Conservation (phyloP, 306 rosid species). For the Glycyrrhiza uralensis region DNA sequence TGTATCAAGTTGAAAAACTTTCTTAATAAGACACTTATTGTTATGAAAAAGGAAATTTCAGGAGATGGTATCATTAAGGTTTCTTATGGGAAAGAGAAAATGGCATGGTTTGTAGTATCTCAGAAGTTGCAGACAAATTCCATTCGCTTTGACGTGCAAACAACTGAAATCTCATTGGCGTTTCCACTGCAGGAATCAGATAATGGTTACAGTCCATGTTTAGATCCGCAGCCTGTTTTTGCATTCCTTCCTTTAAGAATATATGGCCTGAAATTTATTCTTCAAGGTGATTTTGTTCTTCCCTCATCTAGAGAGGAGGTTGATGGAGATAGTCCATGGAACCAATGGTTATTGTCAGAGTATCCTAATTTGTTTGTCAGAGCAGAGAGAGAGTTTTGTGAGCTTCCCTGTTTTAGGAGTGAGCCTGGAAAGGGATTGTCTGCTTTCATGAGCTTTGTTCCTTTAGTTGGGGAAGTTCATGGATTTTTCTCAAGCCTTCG, state of each 20-base stretch:
- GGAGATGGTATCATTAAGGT: constrained; percentile 78
- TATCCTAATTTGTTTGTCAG: constrained; percentile 82
- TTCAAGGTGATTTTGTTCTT: constrained; percentile 96
- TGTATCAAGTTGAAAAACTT: constrained; percentile 75
- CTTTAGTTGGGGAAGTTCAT: constrained; percentile 89
- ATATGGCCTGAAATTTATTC: constrained; percentile 85
- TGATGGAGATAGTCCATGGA: constrained; percentile 95
- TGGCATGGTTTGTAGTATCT: constrained; percentile 86
- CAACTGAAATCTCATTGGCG: constrained; percentile 87
- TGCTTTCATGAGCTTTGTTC: constrained; percentile 87
- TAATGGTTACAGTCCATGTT: constrained; percentile 56
- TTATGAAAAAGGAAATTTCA: constrained; percentile 76
- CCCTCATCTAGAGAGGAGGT: constrained; percentile 99
- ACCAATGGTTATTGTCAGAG: constrained; percentile 89
- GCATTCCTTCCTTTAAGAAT: constrained; percentile 92
- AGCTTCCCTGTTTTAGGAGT: constrained; percentile 68
- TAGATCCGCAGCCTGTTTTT: constrained; percentile 83
- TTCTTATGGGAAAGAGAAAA: constrained; percentile 74
- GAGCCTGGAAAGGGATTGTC: constrained; percentile 84
- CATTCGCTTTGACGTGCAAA: constrained; percentile 57
- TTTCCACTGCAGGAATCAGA: constrained; percentile 72
- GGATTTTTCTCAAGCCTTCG: constrained; percentile 93
- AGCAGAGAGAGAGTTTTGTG: constrained; percentile 72
- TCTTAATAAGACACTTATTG: constrained; percentile 60
- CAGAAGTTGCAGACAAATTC: constrained; percentile 58